Evolutionary conservation across 1,284 basidiomycete species (phyloP).

Genomic region (Tilletia caries): DNA sequence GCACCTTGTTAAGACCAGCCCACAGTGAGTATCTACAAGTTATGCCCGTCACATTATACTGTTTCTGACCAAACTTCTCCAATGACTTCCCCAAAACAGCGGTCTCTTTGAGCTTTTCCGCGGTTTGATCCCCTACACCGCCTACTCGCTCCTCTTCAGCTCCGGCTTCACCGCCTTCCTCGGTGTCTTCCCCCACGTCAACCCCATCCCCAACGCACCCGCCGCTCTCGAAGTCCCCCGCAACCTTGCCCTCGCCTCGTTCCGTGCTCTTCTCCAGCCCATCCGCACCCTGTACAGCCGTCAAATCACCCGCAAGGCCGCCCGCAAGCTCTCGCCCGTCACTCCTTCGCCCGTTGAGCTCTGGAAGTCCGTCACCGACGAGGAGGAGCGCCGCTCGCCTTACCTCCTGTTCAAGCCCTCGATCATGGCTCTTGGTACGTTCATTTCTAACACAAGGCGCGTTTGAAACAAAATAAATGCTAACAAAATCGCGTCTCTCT

Average conservation of each 20-base stretch:
- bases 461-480: background rate
- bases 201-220: constrained; percentile 11
- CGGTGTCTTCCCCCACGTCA: constrained; percentile 5
- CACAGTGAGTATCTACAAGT: background rate
- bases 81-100: too few species aligned
- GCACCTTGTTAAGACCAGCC: constrained; percentile 9
- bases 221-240: constrained; percentile 1
- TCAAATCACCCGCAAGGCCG: constrained; percentile 13
- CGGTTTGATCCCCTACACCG: constrained; percentile 13
- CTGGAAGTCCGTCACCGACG: constrained; percentile 11
- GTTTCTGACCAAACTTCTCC: too few species aligned
- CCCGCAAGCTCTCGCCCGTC: constrained; percentile 10
- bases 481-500: background rate
- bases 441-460: background rate
- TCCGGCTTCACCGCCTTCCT: constrained; percentile 11
- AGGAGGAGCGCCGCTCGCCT: constrained; percentile 12
- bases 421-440: constrained; percentile 5
- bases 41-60: too few species aligned
- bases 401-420: constrained; percentile 13
- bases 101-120: constrained; percentile 11
- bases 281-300: constrained; percentile 12
- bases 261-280: constrained; percentile 12
- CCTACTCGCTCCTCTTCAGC: constrained; percentile 12
- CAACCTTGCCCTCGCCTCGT: constrained; percentile 13
- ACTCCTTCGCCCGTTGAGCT: background rate